Conservation (phyloP, 2,329 filamentous ascomycete species). For the Fusarium transvaalense region DNA sequence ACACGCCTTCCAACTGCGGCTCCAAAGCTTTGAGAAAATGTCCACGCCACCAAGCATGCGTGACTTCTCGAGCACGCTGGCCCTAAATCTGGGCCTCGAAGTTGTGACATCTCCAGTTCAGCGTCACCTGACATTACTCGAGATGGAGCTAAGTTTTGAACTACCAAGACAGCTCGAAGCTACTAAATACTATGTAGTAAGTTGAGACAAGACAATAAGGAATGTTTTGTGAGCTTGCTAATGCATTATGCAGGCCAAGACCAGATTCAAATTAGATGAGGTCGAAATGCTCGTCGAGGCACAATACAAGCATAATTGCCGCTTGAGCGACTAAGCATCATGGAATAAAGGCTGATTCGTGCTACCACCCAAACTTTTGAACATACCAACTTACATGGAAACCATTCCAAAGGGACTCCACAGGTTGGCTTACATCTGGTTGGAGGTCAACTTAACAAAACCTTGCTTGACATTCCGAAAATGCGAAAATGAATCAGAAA, state of each 20-base stretch:
- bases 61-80: constrained; percentile 29
- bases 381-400: not conserved
- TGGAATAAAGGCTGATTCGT: not conserved
- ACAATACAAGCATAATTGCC: not conserved
- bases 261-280: not conserved
- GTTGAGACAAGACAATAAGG: constrained; percentile 3
- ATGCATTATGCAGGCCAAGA: not conserved
- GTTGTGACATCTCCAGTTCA: constrained; percentile 15
- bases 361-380: not conserved
- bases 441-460: not conserved
- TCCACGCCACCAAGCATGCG: constrained; percentile 41
- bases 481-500: not conserved
- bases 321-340: not conserved
- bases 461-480: too few species aligned
- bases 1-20: constrained; percentile 33
- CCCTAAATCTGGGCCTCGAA: constrained; percentile 8
- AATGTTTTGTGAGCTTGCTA: constrained; percentile 4
- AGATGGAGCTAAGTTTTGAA: constrained; percentile 5
- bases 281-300: too few species aligned
- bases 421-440: not conserved
- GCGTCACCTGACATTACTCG: constrained; percentile 31
- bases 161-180: not conserved
- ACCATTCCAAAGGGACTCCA: not conserved
- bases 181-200: not conserved
- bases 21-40: constrained; percentile 28